phyloP scores from a whole-genome alignment of 768 basidiomycete species.

The Gelatoporia subvermispora region DNA sequence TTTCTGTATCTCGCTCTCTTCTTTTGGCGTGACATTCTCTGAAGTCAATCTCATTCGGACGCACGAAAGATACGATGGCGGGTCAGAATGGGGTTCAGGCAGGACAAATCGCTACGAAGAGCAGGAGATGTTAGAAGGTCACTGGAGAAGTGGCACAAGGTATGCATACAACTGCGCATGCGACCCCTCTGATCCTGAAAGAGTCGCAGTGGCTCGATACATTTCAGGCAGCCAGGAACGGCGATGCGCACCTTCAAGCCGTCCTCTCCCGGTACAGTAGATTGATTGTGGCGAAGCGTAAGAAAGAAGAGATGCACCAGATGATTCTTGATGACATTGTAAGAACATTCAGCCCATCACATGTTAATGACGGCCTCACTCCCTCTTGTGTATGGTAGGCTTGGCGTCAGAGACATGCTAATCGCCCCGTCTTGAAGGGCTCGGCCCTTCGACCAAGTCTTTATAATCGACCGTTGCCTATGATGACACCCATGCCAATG shows the following conservation, averaged over 20 bases:
- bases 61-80: constrained; percentile 33
- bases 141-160: constrained; percentile 54
- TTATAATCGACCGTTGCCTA: constrained; percentile 68
- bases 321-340: constrained; percentile 52
- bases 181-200: neutral
- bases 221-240: constrained; percentile 49
- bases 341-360: constrained; percentile 21
- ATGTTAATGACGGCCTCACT: too few species aligned
- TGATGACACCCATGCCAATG: constrained; percentile 73
- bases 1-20: neutral
- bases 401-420: constrained; percentile 48
- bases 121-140: constrained; percentile 41
- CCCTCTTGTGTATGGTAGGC: constrained; percentile 45
- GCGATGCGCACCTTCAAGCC: constrained; percentile 40
- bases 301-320: constrained; percentile 43
- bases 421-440: constrained; percentile 69
- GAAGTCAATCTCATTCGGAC: constrained; percentile 36
- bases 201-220: constrained; percentile 52
- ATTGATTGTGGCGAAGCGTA: constrained; percentile 46
- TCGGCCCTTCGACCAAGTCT: constrained; percentile 59
- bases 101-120: constrained; percentile 49
- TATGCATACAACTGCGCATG: constrained; percentile 22
- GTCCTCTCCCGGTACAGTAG: constrained; percentile 55
- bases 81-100: constrained; percentile 48
- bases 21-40: constrained; percentile 6